These are phyloP conservation scores for Coleophoma cylindrospora DNA, from an alignment of 2,329 filamentous ascomycete genomes.

Conservation along the genomic window DNA sequence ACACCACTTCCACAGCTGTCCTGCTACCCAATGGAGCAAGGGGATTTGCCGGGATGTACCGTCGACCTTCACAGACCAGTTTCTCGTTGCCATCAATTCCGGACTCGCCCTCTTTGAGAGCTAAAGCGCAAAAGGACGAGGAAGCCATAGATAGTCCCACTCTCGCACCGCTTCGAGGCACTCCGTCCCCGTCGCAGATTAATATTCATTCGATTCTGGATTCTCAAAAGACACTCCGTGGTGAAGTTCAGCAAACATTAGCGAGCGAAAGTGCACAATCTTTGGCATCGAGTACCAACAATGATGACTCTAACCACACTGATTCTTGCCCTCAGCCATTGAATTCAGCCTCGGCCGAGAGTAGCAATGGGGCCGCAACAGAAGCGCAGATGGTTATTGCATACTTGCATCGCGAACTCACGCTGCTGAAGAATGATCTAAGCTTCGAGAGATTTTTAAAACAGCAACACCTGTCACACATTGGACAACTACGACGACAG, in stretches of 20 bases:
- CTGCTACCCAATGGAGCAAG: constrained; percentile 33
- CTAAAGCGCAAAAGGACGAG: constrained; percentile 2
- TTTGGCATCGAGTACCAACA: constrained; percentile 24
- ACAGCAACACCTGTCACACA: constrained; percentile 76
- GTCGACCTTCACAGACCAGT: constrained; percentile 46
- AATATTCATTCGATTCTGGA: constrained; percentile 57
- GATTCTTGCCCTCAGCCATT: constrained; percentile 23
- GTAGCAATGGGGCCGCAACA: constrained; percentile 3
- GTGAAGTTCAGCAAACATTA: constrained; percentile 47
- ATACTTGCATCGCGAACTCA: constrained; percentile 67
- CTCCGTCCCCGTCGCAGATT: constrained; percentile 43
- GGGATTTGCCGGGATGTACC: constrained; percentile 31
- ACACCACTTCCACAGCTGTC: constrained; percentile 42
- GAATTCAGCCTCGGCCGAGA: constrained; percentile 3
- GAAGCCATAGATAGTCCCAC: constrained; percentile 54
- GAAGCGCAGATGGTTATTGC: constrained; percentile 36
- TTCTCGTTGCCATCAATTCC: constrained; percentile 37
- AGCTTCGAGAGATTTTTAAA: constrained; percentile 82
- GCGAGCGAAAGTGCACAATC: constrained; percentile 51
- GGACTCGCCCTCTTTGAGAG: constrained; percentile 30
- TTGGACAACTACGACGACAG: constrained; percentile 70
- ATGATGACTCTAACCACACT: constrained; percentile 17
- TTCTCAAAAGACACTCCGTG: constrained; percentile 53
- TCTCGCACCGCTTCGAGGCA: constrained; percentile 43
- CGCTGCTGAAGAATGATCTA: constrained; percentile 72